These are phyloP conservation scores for thale cress (Arabidopsis thaliana) DNA, from an alignment of 345 rosid genomes.

Conservation along the genomic window DNA sequence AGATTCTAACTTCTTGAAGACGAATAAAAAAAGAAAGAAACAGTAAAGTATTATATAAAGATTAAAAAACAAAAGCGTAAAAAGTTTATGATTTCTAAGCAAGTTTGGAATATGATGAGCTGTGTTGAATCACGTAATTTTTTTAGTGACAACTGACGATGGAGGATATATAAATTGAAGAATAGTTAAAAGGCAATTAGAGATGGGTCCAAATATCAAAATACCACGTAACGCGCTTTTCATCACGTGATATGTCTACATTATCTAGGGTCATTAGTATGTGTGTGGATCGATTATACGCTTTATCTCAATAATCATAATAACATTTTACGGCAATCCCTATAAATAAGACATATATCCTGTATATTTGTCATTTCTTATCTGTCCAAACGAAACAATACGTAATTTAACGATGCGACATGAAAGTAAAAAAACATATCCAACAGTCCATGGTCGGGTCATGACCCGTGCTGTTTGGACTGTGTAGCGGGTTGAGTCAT, in stretches of 20 bases:
- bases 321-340: conserved; percentile 36
- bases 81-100: conserved; percentile 37
- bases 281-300: conserved; percentile 16
- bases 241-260: conserved; percentile 46
- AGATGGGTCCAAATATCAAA: conserved; percentile 37
- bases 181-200: conserved; percentile 34
- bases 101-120: conserved; percentile 49
- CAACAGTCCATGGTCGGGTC: conserved; percentile 18
- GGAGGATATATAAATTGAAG: neutral
- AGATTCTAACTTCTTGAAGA: conserved; percentile 33
- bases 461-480: neutral
- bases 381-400: conserved; percentile 12
- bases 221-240: conserved; percentile 48
- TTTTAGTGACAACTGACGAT: conserved; percentile 23
- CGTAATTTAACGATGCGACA: neutral
- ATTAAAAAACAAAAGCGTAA: conserved; percentile 7
- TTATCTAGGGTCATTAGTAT: conserved; percentile 40
- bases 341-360: conserved; percentile 27
- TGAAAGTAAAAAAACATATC: neutral
- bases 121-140: conserved; percentile 36
- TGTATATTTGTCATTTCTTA: conserved; percentile 24
- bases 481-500: neutral
- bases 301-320: conserved; percentile 33
- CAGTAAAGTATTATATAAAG: neutral
- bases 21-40: conserved; percentile 15